phyloP scores from a whole-genome alignment of 495 filamentous ascomycete genomes.

The Neohortaea acidophila region DNA sequence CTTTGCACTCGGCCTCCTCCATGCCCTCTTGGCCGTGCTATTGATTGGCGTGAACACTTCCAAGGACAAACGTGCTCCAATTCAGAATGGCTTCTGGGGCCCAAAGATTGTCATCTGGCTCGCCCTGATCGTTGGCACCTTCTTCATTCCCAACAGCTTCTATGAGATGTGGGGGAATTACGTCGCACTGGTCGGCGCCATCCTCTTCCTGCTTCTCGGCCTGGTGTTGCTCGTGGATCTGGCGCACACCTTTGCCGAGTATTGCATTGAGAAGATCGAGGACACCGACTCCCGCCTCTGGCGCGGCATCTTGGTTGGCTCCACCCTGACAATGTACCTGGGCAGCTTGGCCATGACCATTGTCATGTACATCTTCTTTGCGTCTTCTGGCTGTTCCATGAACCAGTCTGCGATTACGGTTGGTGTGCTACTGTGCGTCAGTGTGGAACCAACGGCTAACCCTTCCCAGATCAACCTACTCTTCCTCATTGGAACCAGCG shows the following conservation, averaged over 20 bases:
- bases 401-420: slow-evolving; percentile 69
- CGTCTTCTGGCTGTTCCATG: slow-evolving; percentile 68
- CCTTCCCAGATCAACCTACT: slow-evolving; percentile 57
- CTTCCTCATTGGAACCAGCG: slow-evolving; percentile 64
- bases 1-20: slow-evolving; percentile 89
- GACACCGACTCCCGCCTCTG: slow-evolving; percentile 69
- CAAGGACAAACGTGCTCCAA: slow-evolving; percentile 69
- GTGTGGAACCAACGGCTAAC: too few species aligned
- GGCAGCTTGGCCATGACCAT: slow-evolving; percentile 83
- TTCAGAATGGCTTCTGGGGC: slow-evolving; percentile 95
- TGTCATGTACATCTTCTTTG: slow-evolving; percentile 96
- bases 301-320: slow-evolving; percentile 76
- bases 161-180: slow-evolving; percentile 96
- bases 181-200: slow-evolving; percentile 72
- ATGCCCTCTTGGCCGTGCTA: slow-evolving; percentile 66
- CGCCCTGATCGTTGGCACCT: slow-evolving; percentile 69
- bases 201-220: slow-evolving; percentile 86
- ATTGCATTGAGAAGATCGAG: slow-evolving; percentile 88
- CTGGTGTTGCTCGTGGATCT: slow-evolving; percentile 87
- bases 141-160: slow-evolving; percentile 89
- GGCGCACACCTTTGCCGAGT: slow-evolving; percentile 95
- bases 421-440: slow-evolving; percentile 13
- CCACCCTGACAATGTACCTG: slow-evolving; percentile 87
- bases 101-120: slow-evolving; percentile 78
- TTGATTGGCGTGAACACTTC: slow-evolving; percentile 75